Evolutionary conservation across 805 yeast genomes (phyloP), one percentile per base, ranked within the genome.

Genomic region (Metschnikowia reukaufii): DNA sequence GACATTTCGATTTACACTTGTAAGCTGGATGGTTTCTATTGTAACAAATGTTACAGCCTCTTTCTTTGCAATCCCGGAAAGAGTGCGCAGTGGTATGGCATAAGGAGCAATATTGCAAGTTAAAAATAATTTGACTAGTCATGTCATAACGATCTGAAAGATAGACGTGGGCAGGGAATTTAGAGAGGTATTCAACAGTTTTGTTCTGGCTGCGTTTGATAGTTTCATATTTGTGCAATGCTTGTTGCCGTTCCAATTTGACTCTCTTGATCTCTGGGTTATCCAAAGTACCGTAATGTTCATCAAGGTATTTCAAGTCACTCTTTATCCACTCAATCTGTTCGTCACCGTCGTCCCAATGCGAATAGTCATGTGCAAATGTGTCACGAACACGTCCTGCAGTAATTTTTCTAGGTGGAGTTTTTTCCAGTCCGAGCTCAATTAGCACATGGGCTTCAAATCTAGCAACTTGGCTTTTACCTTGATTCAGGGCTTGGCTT

Each of bases 41-140:
- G 15, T 21, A 9, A 15, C 39, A 36, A 10, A 36, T 30, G 10
- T 36, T 36, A 30, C 39, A 36, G 19, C 39, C 39, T 21, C 18
- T 36, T 21, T 36, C 21, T 17, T 12, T 9, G 15, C 39, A 20
- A 8, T 13, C 39, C 6, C 21, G 7, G 8, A 20, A 20, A 10
- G 29, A 36, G 21, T 36, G 39, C 15, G 7, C 39, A 9, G 39
- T 36, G 6, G 39, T 20, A 17, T 17, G 39, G 15, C 39, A 36
- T 10, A 36, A 10, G 12, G 39, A 30, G 30, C 27, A 36, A 15
- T 12, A 12, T 8, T 15, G 27, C 12, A 12, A 17, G 15, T 6
- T 36, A 16, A 7, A 36, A 7, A n/a, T 9, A 19, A 36, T 15
- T 6, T 36, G 30, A 36, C 13, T 8, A 12, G 30, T 25, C 30